phyloP scores from a whole-genome alignment of 768 basidiomycete species.

The Lactarius akahatsu region DNA sequence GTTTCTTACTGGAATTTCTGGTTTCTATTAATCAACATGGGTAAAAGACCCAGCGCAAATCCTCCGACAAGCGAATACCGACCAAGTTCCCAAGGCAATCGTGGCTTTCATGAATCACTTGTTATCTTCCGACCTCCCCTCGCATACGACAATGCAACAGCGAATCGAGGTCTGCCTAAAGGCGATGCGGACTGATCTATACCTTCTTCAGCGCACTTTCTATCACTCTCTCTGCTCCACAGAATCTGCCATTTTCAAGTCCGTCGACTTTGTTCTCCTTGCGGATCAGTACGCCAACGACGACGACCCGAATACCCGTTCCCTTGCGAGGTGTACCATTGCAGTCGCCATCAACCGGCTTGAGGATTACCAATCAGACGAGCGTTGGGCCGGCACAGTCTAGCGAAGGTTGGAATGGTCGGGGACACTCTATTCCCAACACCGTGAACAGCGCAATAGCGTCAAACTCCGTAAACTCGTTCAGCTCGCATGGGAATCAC shows the following conservation, averaged over 20 bases:
- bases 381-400: not conserved
- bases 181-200: not conserved
- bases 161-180: not conserved
- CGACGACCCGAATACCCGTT: not conserved
- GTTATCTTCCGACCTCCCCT: too few relatives aligned
- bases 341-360: not conserved
- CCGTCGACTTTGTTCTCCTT: slow-evolving; percentile 4
- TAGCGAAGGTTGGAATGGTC: not conserved
- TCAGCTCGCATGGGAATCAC: not conserved
- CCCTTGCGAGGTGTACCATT: not conserved
- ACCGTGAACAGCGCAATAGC: not conserved
- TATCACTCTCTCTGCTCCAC: slow-evolving; percentile 4
- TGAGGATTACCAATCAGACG: not conserved
- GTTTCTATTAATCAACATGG: too few relatives aligned
- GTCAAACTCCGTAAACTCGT: not conserved
- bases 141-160: too few relatives aligned
- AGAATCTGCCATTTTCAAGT: not conserved
- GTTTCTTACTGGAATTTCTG: too few relatives aligned
- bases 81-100: too few relatives aligned
- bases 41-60: too few relatives aligned
- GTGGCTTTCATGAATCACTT: too few relatives aligned
- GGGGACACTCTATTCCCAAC: too few relatives aligned
- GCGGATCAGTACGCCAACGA: not conserved
- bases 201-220: slow-evolving; percentile 11
- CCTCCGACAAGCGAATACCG: too few relatives aligned